Base-by-base conservation (phyloP, 257 asterid genomes). In the Paraleonurus japonicus region DNA sequence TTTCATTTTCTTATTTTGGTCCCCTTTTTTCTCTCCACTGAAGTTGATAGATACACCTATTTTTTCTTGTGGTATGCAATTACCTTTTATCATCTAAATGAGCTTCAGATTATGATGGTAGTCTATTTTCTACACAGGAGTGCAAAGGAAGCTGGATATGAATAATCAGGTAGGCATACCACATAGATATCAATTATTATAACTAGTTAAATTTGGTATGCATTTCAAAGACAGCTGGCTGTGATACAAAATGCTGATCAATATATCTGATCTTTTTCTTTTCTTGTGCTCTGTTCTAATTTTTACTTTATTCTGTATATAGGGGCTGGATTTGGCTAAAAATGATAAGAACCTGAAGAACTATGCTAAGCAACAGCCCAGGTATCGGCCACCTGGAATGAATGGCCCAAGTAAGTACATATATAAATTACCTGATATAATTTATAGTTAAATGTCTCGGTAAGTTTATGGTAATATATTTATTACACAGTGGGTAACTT, bases 141-240 rank as follows among this genome's bases (percentile, higher is more conserved):
- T 85, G 27, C 97, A 85, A 70, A 85, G 95, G 87, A 88, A 90
- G 87, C 75, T 88, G 89, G 92, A 88, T 79, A 72, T 85, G 93
- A 89, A 80, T 77, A 73, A 79, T 76, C 90, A 84, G 93, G 97
- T 85, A 48, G 7, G 60, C 57, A 15, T 33, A 26, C 30, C 20
- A 45, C n/a, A 66, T 58, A 41, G 16, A 17, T 5, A 2, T n/a
- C 12, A 50, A 2, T 19, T 5, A 53, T 70, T 67, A 1, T 50
- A 17, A 67, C 22, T 61, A 55, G 5, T 37, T 54, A 43, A 9
- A 61, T 50, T 41, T 22, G 48, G 11, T 26, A 13, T 58, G 4
- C 71, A 43, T 72, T 53, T 24, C 39, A 22, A 1, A n/a, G 19
- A 48, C 63, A 50, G 12, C 17, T 54, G 55, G 35, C 24, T 48